Evolutionary conservation across 148 eudicot genomes (phyloP).

Genomic region (Camellia lanceoleosa): DNA sequence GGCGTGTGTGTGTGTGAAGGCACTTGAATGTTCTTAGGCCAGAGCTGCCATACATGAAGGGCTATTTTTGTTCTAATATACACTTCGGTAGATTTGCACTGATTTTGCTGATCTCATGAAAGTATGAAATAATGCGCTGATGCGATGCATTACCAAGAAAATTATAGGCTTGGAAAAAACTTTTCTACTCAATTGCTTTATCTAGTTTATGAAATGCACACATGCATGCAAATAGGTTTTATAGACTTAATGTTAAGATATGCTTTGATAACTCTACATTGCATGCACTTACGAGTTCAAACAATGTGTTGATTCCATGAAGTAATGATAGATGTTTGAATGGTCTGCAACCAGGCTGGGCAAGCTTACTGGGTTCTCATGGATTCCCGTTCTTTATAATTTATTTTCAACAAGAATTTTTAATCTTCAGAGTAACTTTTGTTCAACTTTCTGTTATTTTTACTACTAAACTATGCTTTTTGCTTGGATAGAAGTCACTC

Average conservation of each 20-base stretch:
- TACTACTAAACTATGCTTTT: neutral
- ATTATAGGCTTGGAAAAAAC: neutral
- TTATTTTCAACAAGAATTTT: neutral
- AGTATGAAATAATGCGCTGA: too few species aligned
- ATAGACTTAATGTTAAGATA: too few species aligned
- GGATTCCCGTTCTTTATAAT: neutral
- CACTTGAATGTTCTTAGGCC: too few species aligned
- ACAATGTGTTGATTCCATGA: neutral
- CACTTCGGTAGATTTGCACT: too few species aligned
- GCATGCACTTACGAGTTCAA: neutral
- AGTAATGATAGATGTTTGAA: neutral
- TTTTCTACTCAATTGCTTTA: neutral
- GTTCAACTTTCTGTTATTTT: neutral
- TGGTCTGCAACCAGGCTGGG: neutral
- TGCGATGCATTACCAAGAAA: too few species aligned
- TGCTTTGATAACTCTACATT: too few species aligned
- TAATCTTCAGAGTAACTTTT: neutral
- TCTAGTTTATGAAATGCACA: neutral
- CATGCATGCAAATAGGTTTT: too few species aligned
- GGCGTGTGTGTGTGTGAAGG: too few species aligned
- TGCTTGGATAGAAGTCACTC: neutral
- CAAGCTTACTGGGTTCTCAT: neutral
- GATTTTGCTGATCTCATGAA: too few species aligned
- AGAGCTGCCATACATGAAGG: too few species aligned
- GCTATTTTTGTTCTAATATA: too few species aligned